Conservation (phyloP, 495 filamentous ascomycete genomes). For the Talaromyces proteolyticus region DNA sequence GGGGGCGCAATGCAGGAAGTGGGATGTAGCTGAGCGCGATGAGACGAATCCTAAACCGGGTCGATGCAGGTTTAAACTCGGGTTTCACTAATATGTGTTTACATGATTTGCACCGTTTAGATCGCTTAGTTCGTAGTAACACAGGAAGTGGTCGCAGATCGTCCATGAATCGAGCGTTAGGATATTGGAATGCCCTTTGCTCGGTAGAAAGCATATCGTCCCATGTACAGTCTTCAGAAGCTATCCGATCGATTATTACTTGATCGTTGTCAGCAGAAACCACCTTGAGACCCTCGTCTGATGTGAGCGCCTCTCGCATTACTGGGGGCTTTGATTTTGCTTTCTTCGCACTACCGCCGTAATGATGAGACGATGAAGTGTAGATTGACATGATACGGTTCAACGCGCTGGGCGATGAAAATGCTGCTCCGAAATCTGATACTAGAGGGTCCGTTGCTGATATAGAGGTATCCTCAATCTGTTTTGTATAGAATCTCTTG, state of each 20-base stretch:
- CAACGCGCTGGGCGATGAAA: slow-evolving; percentile 75
- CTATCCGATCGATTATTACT: slow-evolving; percentile 34
- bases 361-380: slow-evolving; percentile 50
- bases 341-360: slow-evolving; percentile 54
- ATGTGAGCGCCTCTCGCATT: slow-evolving; percentile 72
- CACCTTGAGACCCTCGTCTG: slow-evolving; percentile 61
- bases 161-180: slow-evolving; percentile 47
- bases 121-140: slow-evolving; percentile 82
- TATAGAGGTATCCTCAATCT: slow-evolving; percentile 55
- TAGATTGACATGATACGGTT: slow-evolving; percentile 91
- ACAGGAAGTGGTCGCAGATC: slow-evolving; percentile 74
- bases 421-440: slow-evolving; percentile 47
- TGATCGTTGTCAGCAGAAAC: slow-evolving; percentile 45
- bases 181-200: slow-evolving; percentile 46
- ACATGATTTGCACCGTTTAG: slow-evolving; percentile 87
- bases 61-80: slow-evolving; percentile 81
- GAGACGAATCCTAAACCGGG: slow-evolving; percentile 82
- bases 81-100: slow-evolving; percentile 93
- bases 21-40: slow-evolving; percentile 89
- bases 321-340: slow-evolving; percentile 56
- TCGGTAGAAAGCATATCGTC: slow-evolving; percentile 43
- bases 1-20: slow-evolving; percentile 61
- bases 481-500: slow-evolving; percentile 66
- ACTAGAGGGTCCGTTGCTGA: slow-evolving; percentile 45
- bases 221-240: slow-evolving; percentile 44